Evolutionary conservation across 257 asterid genomes (phyloP).

Genomic region (Agastache rugosa): DNA sequence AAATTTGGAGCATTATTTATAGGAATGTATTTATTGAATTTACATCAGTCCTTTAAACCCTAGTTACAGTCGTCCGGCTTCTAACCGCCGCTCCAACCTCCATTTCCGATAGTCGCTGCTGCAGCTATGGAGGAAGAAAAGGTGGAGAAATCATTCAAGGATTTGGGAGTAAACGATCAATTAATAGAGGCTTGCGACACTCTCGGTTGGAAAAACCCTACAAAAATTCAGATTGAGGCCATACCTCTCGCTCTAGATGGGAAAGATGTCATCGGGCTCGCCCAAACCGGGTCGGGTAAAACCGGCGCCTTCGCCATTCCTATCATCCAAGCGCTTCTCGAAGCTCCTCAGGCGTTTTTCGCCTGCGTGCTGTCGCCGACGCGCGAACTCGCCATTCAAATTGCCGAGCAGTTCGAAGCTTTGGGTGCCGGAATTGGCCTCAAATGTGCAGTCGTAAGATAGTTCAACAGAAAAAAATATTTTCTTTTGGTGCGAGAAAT

Average conservation of each 20-base stretch:
- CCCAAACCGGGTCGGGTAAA: slow-evolving; percentile 97
- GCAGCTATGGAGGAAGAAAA: slow-evolving; percentile 45
- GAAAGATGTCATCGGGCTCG: slow-evolving; percentile 85
- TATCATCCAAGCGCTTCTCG: slow-evolving; percentile 74
- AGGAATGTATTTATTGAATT: too few species aligned
- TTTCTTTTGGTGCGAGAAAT: not conserved
- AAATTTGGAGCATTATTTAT: too few species aligned
- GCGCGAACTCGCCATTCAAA: slow-evolving; percentile 88
- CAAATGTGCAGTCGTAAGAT: slow-evolving; percentile 71
- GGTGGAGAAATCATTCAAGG: slow-evolving; percentile 60
- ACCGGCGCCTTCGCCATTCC: slow-evolving; percentile 97
- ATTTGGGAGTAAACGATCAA: slow-evolving; percentile 74
- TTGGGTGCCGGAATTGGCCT: slow-evolving; percentile 85
- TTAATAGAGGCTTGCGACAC: slow-evolving; percentile 75
- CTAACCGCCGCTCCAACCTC: not conserved
- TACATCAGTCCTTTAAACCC: not conserved
- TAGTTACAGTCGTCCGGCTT: not conserved
- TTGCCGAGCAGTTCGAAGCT: slow-evolving; percentile 89
- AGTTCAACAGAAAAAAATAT: too few species aligned
- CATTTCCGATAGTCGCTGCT: not conserved
- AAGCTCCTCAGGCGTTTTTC: slow-evolving; percentile 79
- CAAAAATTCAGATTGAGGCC: slow-evolving; percentile 65
- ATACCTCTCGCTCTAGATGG: slow-evolving; percentile 83
- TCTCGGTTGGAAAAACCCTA: slow-evolving; percentile 79
- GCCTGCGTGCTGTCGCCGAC: slow-evolving; percentile 94